Conservation (phyloP, 2,329 filamentous ascomycete genomes). For the Aspergillus spinulosporus region DNA sequence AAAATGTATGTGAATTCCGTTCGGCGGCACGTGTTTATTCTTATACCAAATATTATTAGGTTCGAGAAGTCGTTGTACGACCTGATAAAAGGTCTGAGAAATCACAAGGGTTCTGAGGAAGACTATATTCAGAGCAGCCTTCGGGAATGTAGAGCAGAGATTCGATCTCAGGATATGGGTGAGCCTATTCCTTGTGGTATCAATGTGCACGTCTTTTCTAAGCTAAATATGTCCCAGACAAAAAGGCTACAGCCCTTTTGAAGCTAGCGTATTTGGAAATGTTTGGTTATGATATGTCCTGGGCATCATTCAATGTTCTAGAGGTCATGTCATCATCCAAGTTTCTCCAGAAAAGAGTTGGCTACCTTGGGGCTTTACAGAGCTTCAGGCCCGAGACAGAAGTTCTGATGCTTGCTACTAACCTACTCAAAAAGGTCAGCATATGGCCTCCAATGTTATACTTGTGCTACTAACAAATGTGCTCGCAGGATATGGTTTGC, state of each 20-base stretch:
- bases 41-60: constrained; percentile 55
- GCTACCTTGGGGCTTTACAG: constrained; percentile 92
- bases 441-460: neutral
- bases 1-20: constrained; percentile 18
- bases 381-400: constrained; percentile 95
- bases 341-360: constrained; percentile 91
- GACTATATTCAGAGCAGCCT: constrained; percentile 92
- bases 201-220: neutral
- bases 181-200: constrained; percentile 28
- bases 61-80: constrained; percentile 99
- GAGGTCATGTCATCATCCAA: constrained; percentile 98
- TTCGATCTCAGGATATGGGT: constrained; percentile 92
- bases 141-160: constrained; percentile 92
- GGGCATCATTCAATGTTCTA: constrained; percentile 96
- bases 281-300: constrained; percentile 99
- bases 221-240: constrained; percentile 56
- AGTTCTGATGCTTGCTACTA: constrained; percentile 95
- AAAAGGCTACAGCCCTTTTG: constrained; percentile 92
- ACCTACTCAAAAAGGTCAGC: constrained; percentile 84
- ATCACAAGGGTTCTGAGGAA: constrained; percentile 91
- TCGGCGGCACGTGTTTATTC: too few relatives aligned
- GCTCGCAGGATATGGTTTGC: constrained; percentile 58
- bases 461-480: constrained; percentile 15
- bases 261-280: constrained; percentile 98
- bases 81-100: constrained; percentile 93